A percentile compares a stretch with the other conserved stretches of the same genome.
These are phyloP conservation scores for Neopestalotiopsis sp. DNA, from an alignment of 2,329 filamentous ascomycete genomes.

Conservation along the genomic window DNA sequence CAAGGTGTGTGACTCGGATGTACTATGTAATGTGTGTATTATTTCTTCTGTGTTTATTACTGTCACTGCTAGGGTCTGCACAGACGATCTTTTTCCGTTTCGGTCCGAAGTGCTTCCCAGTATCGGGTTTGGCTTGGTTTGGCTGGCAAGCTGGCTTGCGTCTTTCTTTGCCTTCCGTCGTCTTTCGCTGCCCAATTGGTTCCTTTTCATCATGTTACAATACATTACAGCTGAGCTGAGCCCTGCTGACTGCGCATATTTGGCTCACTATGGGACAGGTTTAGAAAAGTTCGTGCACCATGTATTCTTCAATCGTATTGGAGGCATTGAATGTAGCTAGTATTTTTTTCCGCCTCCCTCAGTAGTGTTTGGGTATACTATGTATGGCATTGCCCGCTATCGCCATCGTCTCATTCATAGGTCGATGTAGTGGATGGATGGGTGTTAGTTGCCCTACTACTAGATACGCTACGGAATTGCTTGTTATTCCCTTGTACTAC, in stretches of 20 bases:
- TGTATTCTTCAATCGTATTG: background rate
- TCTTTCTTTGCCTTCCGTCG: background rate
- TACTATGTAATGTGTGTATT: background rate
- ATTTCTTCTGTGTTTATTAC: background rate
- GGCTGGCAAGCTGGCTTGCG: background rate
- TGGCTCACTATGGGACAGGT: background rate
- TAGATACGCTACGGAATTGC: background rate
- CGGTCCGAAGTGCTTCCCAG: background rate
- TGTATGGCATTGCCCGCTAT: background rate
- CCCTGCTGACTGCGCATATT: background rate
- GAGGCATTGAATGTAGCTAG: background rate
- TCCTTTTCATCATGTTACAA: no score
- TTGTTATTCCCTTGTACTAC: background rate
- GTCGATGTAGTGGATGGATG: background rate
- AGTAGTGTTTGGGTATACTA: background rate
- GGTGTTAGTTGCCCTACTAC: background rate
- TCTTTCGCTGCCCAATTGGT: no score
- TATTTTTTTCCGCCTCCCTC: background rate
- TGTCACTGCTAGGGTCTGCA: background rate
- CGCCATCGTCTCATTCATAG: background rate
- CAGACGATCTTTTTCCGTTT: background rate
- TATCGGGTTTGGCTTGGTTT: background rate
- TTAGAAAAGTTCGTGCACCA: background rate
- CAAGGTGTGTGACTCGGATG: background rate
- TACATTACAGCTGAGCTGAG: background rate